Evolutionary conservation across 352 stramenopile genomes (phyloP), one percentile per base, ranked within the genome.

Genomic region (Globisporangium alternatum): DNA sequence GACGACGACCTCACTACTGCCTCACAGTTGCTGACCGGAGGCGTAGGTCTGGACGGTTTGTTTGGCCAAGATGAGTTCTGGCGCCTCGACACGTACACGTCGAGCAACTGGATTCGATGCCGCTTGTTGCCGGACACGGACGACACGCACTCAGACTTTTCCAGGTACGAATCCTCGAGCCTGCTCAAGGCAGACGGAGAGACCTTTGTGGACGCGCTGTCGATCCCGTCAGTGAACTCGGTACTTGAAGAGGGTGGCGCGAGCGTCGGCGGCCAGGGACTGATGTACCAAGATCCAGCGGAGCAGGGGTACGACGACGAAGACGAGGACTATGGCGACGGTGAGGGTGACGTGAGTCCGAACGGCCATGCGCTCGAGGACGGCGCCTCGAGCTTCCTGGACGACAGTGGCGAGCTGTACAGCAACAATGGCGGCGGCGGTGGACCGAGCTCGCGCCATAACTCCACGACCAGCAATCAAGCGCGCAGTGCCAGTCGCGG

Each of bases 81-180:
- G 86, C 76, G 84, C 51, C 62, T 95, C 17, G 86, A 95, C 64
- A 83, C 76, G 22, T 95, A 93, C 59, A 95, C 86, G n/a, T 95
- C 86, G 6, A 93, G 83, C 64, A 95, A 95, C 49, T 95, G 83
- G 83, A 90, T 93, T 33, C 86, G 86, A 13, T 91, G 82, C 63
- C 83, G 86, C n/a, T 59, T 95, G 22, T 64, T 95, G 10, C 86
- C 86, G 1, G 86, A 95, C 51, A 93, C 83, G 0, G 81, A 93
- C 58, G 83, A 93, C 60, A 89, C 83, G 39, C 69, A 80, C 58
- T 72, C 79, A 12, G 74, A 77, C 33, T 74, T 72, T 44, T 71
- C 76, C 49, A 70, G 80, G 41, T 89, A 78, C 59, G 67, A 77
- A 17, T 45, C 47, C 13, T 37, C 43, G n/a, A 58, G 31, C 8